Percentiles rank a stretch among this genome's conserved stretches.
Conservation (phyloP, 768 basidiomycete species). For the Calocera viscosa region DNA sequence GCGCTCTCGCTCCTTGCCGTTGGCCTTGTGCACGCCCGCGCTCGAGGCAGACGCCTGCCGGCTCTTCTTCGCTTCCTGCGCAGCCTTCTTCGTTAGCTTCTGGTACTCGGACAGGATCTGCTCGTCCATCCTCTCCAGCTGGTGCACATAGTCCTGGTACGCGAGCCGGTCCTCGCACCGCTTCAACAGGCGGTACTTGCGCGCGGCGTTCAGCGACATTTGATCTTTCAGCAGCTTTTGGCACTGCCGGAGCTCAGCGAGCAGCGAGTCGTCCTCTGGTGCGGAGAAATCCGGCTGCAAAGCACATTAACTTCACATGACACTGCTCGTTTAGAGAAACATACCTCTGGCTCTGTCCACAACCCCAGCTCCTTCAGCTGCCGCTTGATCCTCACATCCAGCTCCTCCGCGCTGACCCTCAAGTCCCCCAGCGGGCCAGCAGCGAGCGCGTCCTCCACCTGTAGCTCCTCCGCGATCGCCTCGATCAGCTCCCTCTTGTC, state of each 20-base stretch:
- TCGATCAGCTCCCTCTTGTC: slow-evolving; percentile 62
- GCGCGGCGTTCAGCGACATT: slow-evolving; percentile 68
- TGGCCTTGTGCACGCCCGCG: slow-evolving; percentile 5
- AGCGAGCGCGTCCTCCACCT: slow-evolving; percentile 48
- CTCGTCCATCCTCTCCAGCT: slow-evolving; percentile 76
- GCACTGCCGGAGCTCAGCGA: slow-evolving; percentile 75
- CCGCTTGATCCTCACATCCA: slow-evolving; percentile 39
- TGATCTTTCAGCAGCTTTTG: slow-evolving; percentile 71
- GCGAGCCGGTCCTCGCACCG: slow-evolving; percentile 79
- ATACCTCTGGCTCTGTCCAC: slow-evolving; percentile 27
- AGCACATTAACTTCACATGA: neutral
- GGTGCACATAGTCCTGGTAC: slow-evolving; percentile 80
- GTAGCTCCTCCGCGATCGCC: slow-evolving; percentile 74
- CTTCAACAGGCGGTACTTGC: slow-evolving; percentile 55
- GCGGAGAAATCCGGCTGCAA: slow-evolving; percentile 57
- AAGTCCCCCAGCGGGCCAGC: slow-evolving; percentile 48
- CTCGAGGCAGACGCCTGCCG: slow-evolving; percentile 20
- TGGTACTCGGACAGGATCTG: slow-evolving; percentile 60
- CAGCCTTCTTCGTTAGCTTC: slow-evolving; percentile 74
- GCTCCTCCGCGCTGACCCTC: slow-evolving; percentile 63
- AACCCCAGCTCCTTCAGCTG: slow-evolving; percentile 31
- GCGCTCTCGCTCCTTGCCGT: slow-evolving; percentile 22
- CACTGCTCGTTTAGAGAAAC: slow-evolving; percentile 9
- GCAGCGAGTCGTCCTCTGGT: slow-evolving; percentile 80
- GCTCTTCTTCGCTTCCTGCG: slow-evolving; percentile 45